A percentile compares a stretch with the other conserved stretches of the same genome.
phyloP scores from a whole-genome alignment of 1,284 basidiomycete species.

The Ustilago lituana region DNA sequence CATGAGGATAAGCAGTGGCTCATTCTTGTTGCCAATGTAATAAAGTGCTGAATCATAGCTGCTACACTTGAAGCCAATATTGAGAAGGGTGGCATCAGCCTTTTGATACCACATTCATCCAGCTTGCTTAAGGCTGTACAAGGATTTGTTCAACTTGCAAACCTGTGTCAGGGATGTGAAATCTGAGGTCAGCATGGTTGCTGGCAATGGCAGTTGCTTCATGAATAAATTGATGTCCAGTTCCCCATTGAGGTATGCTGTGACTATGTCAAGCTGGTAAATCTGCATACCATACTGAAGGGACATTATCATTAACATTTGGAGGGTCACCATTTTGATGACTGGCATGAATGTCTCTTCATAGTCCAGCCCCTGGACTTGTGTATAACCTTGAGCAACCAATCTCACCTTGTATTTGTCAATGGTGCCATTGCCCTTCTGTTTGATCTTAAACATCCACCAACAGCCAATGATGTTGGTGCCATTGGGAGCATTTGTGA shows the following conservation, averaged over 20 bases:
- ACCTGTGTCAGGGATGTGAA: too few species aligned
- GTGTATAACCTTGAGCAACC: too few species aligned
- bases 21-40: too few species aligned
- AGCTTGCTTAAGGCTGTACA: constrained; percentile 4
- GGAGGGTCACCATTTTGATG: neutral
- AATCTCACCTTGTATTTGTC: too few species aligned
- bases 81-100: neutral
- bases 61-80: neutral
- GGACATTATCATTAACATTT: neutral
- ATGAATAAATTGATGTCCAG: neutral
- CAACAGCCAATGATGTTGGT: too few species aligned
- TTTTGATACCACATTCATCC: neutral
- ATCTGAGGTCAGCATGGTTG: neutral
- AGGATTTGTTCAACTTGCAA: neutral
- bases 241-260: neutral
- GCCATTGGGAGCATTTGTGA: too few species aligned
- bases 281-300: neutral
- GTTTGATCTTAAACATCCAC: too few species aligned
- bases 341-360: too few species aligned
- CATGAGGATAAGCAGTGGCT: neutral
- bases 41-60: too few species aligned
- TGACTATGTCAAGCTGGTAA: neutral
- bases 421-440: too few species aligned
- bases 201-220: neutral
- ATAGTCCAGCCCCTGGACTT: too few species aligned